These are phyloP conservation scores for Colletotrichum siamense DNA, from an alignment of 2,329 filamentous ascomycete genomes.

Conservation along the genomic window DNA sequence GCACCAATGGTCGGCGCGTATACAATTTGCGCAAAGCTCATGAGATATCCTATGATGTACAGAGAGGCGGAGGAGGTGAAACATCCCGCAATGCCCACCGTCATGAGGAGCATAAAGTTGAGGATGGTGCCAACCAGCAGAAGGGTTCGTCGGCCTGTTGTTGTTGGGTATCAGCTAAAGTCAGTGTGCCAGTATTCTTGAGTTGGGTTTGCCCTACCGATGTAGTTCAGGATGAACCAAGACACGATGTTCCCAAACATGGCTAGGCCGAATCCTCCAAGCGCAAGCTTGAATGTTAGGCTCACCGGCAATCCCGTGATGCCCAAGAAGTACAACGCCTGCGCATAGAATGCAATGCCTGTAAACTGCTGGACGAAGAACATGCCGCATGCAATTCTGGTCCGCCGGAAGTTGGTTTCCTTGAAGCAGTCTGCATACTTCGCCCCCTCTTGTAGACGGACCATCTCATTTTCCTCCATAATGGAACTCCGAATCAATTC, in stretches of 20 bases:
- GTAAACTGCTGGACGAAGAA: slow-evolving; percentile 33
- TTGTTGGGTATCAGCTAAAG: too few species aligned
- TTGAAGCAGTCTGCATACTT: slow-evolving; percentile 9
- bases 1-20: slow-evolving; percentile 41
- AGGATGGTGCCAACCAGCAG: background rate
- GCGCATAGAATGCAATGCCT: slow-evolving; percentile 27
- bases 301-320: background rate
- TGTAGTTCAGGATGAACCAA: background rate
- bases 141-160: background rate
- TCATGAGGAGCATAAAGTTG: background rate
- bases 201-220: background rate
- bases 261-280: background rate
- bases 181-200: too few species aligned
- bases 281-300: slow-evolving; percentile 5
- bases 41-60: background rate
- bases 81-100: background rate
- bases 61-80: background rate
- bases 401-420: background rate
- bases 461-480: background rate
- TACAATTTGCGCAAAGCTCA: slow-evolving; percentile 14
- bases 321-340: background rate
- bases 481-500: background rate
- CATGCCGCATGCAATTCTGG: slow-evolving; percentile 31
- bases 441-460: background rate
- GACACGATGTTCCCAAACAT: background rate